A percentile compares a stretch with the other conserved stretches of the same genome.
Conservation (phyloP, 306 rosid genomes). For the Quercus parvula region DNA sequence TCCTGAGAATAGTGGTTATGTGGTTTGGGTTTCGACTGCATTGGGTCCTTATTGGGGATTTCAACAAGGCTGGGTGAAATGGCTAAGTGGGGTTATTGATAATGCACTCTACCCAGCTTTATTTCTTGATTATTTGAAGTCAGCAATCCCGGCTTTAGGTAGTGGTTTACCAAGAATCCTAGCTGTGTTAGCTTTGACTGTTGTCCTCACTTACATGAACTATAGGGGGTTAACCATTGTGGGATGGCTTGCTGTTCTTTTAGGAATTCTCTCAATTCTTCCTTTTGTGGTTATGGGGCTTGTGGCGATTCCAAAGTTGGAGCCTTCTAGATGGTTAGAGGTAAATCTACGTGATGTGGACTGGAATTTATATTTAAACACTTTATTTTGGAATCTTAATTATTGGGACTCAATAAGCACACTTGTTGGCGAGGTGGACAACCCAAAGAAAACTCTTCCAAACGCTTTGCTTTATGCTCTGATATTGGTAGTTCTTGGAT, state of each 20-base stretch:
- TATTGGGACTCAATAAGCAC: slow-evolving; percentile 56
- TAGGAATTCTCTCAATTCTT: slow-evolving; percentile 39
- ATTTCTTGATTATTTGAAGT: slow-evolving; percentile 39
- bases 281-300: slow-evolving; percentile 40
- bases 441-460: too few relatives aligned
- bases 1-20: slow-evolving; percentile 53
- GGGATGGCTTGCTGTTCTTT: slow-evolving; percentile 42
- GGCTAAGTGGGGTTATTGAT: slow-evolving; percentile 35
- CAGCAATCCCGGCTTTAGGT: too few relatives aligned
- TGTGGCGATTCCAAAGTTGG: slow-evolving; percentile 35
- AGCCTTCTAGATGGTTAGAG: slow-evolving; percentile 32
- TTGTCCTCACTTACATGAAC: slow-evolving; percentile 42
- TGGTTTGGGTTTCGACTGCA: slow-evolving; percentile 40
- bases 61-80: slow-evolving; percentile 52
- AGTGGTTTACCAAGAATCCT: slow-evolving; percentile 28
- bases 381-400: slow-evolving; percentile 51
- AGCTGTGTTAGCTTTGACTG: slow-evolving; percentile 39
- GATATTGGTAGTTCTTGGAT: slow-evolving; percentile 72
- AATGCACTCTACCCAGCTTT: slow-evolving; percentile 33
- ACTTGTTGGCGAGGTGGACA: slow-evolving; percentile 22
- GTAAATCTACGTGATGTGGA: slow-evolving; percentile 37
- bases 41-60: slow-evolving; percentile 56
- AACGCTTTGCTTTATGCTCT: slow-evolving; percentile 69
- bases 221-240: slow-evolving; percentile 47
- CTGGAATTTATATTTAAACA: slow-evolving; percentile 49